Percentiles rank a stretch among this genome's conserved stretches.
These are phyloP conservation scores for Penicillium samsonianum DNA, from an alignment of 495 filamentous ascomycete genomes.

Conservation along the genomic window DNA sequence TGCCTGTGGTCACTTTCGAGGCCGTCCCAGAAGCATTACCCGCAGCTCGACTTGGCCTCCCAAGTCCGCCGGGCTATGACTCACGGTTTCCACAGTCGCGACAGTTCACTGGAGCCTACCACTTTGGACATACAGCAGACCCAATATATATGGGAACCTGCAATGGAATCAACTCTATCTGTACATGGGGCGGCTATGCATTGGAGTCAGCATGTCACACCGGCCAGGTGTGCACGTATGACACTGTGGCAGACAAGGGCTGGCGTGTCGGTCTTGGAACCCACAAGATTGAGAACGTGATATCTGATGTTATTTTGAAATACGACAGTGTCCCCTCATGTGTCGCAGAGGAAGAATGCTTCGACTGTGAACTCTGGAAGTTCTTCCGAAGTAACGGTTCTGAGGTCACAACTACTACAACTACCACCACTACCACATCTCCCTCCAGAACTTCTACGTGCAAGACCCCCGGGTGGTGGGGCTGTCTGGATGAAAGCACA, in stretches of 20 bases:
- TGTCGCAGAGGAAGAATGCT: constrained; percentile 71
- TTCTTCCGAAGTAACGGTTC: constrained; percentile 89
- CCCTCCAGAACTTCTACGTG: constrained; percentile 78
- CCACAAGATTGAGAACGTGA: constrained; percentile 83
- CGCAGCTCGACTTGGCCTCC: constrained; percentile 80
- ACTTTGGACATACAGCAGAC: constrained; percentile 95
- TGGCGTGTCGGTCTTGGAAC: constrained; percentile 85
- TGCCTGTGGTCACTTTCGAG: constrained; percentile 86
- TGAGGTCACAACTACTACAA: constrained; percentile 66
- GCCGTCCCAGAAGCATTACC: constrained; percentile 88
- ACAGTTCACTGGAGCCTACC: constrained; percentile 75
- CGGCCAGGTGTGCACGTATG: constrained; percentile 83
- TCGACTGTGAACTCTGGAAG: constrained; percentile 92
- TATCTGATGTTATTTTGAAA: constrained; percentile 76
- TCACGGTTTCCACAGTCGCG: constrained; percentile 68
- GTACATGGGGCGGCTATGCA: constrained; percentile 92
- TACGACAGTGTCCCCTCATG: constrained; percentile 81
- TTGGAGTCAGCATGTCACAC: constrained; percentile 90
- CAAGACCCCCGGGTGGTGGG: constrained; percentile 78
- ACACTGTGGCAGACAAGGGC: constrained; percentile 84
- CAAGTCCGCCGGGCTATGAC: constrained; percentile 75
- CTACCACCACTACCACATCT: constrained; percentile 54
- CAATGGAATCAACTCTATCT: constrained; percentile 82
- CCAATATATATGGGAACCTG: constrained; percentile 93
- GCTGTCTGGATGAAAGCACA: constrained; percentile 59